Evolutionary conservation across 805 yeast genomes (phyloP).

Genomic region (Saccharomycodes ludwigii): DNA sequence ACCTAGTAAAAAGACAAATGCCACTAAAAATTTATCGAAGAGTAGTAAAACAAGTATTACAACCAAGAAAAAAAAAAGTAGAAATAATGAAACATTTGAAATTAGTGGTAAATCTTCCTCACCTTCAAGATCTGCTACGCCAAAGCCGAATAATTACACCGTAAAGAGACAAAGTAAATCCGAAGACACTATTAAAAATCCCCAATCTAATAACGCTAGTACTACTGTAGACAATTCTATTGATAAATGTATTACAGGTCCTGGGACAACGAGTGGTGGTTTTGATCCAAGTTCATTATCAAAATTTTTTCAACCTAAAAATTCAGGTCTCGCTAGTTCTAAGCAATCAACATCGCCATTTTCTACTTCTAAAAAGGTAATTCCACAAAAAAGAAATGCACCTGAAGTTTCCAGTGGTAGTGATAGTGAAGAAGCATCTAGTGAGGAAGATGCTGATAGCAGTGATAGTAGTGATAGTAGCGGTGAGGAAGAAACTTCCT

Average conservation of each 20-base stretch:
- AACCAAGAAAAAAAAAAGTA: conserved; percentile 3
- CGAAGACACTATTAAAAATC: no score
- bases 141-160: conserved; percentile 8
- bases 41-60: background rate
- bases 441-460: conserved; percentile 6
- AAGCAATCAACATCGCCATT: conserved; percentile 4
- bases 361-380: conserved; percentile 6
- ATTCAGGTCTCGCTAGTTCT: conserved; percentile 7
- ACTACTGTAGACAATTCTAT: conserved; percentile 1
- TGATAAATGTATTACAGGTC: background rate
- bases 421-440: conserved; percentile 5
- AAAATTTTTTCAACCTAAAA: conserved; percentile 24
- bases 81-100: conserved; percentile 4
- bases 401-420: conserved; percentile 6
- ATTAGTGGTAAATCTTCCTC: conserved; percentile 5
- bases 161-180: conserved; percentile 1
- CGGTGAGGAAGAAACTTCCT: no score
- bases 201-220: no score
- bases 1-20: conserved; percentile 5
- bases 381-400: conserved; percentile 6
- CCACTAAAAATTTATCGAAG: conserved; percentile 5
- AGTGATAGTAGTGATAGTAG: conserved; percentile 30
- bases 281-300: conserved; percentile 26
- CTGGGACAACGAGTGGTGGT: conserved; percentile 6
- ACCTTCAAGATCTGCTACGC: conserved; percentile 10